Base-by-base conservation (phyloP, 192 early-diverging fungal species). In the Entophlyctis luteolus region DNA sequence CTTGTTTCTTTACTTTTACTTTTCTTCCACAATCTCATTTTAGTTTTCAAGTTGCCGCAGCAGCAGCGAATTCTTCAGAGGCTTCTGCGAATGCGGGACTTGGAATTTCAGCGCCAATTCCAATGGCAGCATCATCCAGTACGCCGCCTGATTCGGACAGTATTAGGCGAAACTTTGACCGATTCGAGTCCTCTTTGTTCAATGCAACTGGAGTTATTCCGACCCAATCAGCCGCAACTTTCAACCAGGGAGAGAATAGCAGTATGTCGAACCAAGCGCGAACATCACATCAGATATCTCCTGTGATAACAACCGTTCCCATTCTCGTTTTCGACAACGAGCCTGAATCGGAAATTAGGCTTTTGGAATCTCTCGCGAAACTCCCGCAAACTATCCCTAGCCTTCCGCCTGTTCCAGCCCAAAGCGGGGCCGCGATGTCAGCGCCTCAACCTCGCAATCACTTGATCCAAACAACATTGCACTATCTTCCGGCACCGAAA, bases 381-480 rank as follows among this genome's bases (percentile, higher is more conserved):
- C 29, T 66, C 1, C 63, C 63, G n/a, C 14, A 10, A 33, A 18
- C 55, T 1, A 34, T 31, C 23, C 25, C 50, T 12, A 42, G n/a
- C 39, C 8, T 42, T 12, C 55, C 55, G 31, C 22, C 14, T 4
- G 3, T 39, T n/a, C 34, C 60, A 42, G 8, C 6, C 6, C 28
- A 23, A 12, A 4, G 10, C 34, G 5, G 12, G 5, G 23, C 50
- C 6, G 6, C 50, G 22, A 8, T 23, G 10, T 16, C 3, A 4
- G 4, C 32, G n/a, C 29, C 23, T 18, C 52, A 20, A 20, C n/a
- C 22, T 36, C 20, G 46, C 48, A 12, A 8, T 6, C 63, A 66
- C 50, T 52, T 66, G 25, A 53, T 66, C 36, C 48, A 55, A 55
- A 23, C 63, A 29, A 35, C 31, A 32, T 16, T 66, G 3, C 63